Percentiles rank a stretch among this genome's conserved stretches.
Conservation (phyloP, 2,329 filamentous ascomycete species). For the Tolypocladium pustulatum region DNA sequence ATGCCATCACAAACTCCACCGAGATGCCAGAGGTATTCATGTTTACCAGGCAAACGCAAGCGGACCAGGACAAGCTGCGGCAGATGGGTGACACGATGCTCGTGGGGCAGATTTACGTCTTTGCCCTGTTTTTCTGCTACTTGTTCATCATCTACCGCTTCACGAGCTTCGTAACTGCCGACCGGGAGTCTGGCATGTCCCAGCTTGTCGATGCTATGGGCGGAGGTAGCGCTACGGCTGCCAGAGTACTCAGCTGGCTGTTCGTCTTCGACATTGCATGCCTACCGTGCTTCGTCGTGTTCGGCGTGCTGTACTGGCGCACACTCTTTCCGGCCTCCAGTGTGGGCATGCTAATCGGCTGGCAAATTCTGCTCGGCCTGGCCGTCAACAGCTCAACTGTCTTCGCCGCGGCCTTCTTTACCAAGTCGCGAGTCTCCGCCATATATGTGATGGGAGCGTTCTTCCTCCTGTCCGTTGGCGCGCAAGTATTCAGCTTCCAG, state of each 20-base stretch:
- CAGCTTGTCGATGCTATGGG: conserved; percentile 31
- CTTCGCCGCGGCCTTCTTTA: conserved; percentile 34
- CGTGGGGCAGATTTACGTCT: conserved; percentile 10
- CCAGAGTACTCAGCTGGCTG: conserved; percentile 15
- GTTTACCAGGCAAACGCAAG: conserved; percentile 4
- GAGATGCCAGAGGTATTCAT: conserved; percentile 9
- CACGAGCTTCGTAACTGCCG: conserved; percentile 13
- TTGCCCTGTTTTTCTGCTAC: conserved; percentile 13
- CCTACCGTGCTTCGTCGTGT: conserved; percentile 29
- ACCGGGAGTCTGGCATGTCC: conserved; percentile 20
- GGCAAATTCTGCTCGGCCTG: conserved; percentile 36
- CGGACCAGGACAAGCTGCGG: conserved; percentile 6
- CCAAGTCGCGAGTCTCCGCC: conserved; percentile 17
- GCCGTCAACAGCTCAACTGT: conserved; percentile 55
- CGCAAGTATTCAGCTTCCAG: conserved; percentile 8
- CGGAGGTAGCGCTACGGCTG: conserved; percentile 19
- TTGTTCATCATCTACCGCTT: conserved; percentile 11
- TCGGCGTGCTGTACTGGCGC: conserved; percentile 22
- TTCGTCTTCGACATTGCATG: conserved; percentile 13
- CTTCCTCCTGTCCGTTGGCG: conserved; percentile 14
- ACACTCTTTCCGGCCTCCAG: conserved; percentile 18
- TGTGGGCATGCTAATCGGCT: conserved; percentile 21
- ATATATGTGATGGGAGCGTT: conserved; percentile 18
- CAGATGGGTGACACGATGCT: neutral
- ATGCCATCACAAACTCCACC: conserved; percentile 17